Conservation (phyloP, 1,139 yeast species). For the Ogataea hybrid region DNA sequence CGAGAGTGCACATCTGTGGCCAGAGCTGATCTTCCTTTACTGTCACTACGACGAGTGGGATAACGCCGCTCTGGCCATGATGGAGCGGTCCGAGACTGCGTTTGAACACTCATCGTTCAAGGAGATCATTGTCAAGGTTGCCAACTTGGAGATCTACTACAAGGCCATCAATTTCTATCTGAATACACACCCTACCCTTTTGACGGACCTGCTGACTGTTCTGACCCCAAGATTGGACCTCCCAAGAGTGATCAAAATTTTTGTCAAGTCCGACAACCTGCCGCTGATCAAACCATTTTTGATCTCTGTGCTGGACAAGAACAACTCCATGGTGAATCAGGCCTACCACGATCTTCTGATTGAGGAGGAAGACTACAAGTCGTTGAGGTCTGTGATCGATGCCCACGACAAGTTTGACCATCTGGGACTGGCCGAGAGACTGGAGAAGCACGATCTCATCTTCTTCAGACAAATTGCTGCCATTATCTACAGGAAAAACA, state of each 20-base stretch:
- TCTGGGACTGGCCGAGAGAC: constrained; percentile 85
- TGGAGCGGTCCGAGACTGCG: constrained; percentile 89
- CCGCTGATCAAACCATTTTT: constrained; percentile 95
- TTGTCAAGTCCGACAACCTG: constrained; percentile 91
- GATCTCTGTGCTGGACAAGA: constrained; percentile 86
- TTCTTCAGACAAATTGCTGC: constrained; percentile 98
- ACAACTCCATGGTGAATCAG: constrained; percentile 85
- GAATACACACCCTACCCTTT: constrained; percentile 85
- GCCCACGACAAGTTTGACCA: constrained; percentile 90
- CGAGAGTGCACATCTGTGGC: constrained; percentile 93
- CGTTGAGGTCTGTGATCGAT: constrained; percentile 83
- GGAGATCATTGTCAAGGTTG: constrained; percentile 91
- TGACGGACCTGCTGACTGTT: constrained; percentile 82
- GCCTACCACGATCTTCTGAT: constrained; percentile 95
- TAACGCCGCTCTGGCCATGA: constrained; percentile 97
- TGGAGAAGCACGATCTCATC: constrained; percentile 86
- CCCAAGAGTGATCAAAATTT: constrained; percentile 92
- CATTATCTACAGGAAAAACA: constrained; percentile 86
- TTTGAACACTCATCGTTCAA: constrained; percentile 94
- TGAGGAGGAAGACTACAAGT: constrained; percentile 95
- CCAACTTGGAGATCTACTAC: constrained; percentile 95
- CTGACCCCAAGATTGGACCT: constrained; percentile 91
- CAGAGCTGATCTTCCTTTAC: constrained; percentile 91
- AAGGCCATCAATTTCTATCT: constrained; percentile 95
- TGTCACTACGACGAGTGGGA: constrained; percentile 99